A percentile compares a stretch with the other conserved stretches of the same genome.
Evolutionary conservation across 192 early-diverging fungal genomes (phyloP).

Genomic region (Mycoemilia scoparia): DNA sequence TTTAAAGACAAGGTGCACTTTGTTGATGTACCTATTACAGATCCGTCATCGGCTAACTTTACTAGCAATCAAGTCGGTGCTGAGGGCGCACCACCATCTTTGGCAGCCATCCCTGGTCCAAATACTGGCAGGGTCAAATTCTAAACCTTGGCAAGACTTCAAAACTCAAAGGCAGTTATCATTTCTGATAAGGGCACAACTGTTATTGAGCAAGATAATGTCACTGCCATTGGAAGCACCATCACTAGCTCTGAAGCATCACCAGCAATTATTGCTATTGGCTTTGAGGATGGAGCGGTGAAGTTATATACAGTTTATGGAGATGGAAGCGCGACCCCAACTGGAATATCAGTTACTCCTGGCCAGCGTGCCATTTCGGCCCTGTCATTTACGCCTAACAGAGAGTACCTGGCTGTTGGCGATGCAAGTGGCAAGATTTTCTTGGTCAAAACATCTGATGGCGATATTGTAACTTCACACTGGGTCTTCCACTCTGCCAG

Average conservation of each 20-base stretch:
- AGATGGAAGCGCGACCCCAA: conserved; percentile 5
- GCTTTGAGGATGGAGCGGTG: conserved; percentile 40
- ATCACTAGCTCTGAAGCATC: conserved; percentile 4
- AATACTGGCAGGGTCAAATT: conserved; percentile 1
- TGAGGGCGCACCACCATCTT: conserved; percentile 9
- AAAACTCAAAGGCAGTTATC: conserved; percentile 9
- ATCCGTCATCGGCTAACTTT: not conserved
- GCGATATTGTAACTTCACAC: conserved; percentile 32
- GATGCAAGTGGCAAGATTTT: conserved; percentile 65
- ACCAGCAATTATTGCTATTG: conserved; percentile 20
- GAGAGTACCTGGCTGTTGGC: conserved; percentile 54
- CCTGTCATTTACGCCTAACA: conserved; percentile 61
- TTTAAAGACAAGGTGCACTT: conserved; percentile 18
- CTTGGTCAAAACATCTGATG: conserved; percentile 40
- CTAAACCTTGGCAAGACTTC: conserved; percentile 7
- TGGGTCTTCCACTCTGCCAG: conserved; percentile 86
- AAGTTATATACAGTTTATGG: conserved; percentile 41
- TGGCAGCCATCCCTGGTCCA: too few species aligned
- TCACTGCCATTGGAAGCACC: conserved; percentile 1
- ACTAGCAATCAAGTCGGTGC: conserved; percentile 1
- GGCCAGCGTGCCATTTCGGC: conserved; percentile 54
- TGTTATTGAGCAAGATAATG: conserved; percentile 1
- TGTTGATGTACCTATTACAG: too few species aligned
- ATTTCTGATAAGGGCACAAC: conserved; percentile 1
- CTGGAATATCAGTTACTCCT: conserved; percentile 8